Evolutionary conservation across 164 flowering plant species (phyloP), one percentile per base, ranked within the genome.

Genomic region (Magnolia sinica): DNA sequence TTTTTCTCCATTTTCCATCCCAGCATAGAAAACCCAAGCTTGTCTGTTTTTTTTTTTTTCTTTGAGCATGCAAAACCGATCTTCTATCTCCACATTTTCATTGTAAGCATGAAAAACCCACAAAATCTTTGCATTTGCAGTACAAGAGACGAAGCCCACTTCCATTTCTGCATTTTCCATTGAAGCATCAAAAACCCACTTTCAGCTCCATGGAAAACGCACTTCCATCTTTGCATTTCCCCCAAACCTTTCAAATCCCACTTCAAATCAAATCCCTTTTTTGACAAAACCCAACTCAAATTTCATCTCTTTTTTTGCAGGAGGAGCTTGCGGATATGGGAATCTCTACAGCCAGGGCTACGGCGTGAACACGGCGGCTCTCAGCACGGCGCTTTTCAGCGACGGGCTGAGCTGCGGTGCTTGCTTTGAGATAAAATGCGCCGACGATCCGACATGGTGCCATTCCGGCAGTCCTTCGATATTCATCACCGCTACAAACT

Each of bases 311-410:
- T 13, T 74, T n/a, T 70, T 10, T 73, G 24, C 79, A 87, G 90
- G 90, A 9, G 90, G 90, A 2, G 90, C 90, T 22, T 88, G 90
- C 78, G 90, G 90, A 6, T 88, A 88, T 27, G 90, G 90, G 0
- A 88, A 88, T 69, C 78, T 86, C 27, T 86, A 88, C 85, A 88
- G 89, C 78, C 87, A 86, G 74, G 90, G 90, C 18, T 88, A 88
- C 76, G 90, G 90, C 8, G 87, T 85, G 72, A 80, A 84, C 81
- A 87, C 87, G 19, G 90, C 87, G 7, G 90, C 90, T 7, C 75
- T 88, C 65, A 88, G 91, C 82, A 87, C 89, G 13, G 91, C 88
- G 3, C 81, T 88, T 23, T 88, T 88, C 87, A 87, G 83, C 85
- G 77, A 69, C 61, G 91, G 91, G 23, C 74, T 85, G 50, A 84